Evolutionary conservation across 2,329 filamentous ascomycete genomes (phyloP).

Genomic region (Blastomyces parvus): DNA sequence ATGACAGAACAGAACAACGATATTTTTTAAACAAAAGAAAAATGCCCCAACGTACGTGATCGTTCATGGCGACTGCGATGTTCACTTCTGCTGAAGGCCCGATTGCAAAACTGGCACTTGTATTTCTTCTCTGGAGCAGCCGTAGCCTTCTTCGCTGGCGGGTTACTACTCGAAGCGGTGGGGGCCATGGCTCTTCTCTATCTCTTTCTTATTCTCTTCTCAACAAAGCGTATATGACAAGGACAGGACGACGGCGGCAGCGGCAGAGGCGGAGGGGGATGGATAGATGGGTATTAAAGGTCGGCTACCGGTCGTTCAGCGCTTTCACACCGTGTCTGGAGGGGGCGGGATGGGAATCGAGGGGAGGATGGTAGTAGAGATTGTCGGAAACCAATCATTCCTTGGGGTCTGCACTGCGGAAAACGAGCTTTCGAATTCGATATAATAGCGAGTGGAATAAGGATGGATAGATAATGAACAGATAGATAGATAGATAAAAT

Average conservation of each 20-base stretch:
- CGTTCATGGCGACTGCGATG: slow-evolving; percentile 94
- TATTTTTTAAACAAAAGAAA: slow-evolving; percentile 3
- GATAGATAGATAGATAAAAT: slow-evolving; percentile 11
- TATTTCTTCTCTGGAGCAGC: slow-evolving; percentile 91
- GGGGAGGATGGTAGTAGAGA: slow-evolving; percentile 25
- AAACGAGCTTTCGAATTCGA: slow-evolving; percentile 14
- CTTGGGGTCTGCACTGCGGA: slow-evolving; percentile 23
- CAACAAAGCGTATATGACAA: slow-evolving; percentile 11
- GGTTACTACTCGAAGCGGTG: slow-evolving; percentile 55
- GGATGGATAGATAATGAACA: slow-evolving; percentile 14
- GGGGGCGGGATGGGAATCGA: slow-evolving; percentile 33
- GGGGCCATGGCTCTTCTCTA: slow-evolving; percentile 31
- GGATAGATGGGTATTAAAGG: slow-evolving; percentile 10
- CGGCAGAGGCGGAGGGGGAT: not conserved
- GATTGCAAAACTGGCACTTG: slow-evolving; percentile 97
- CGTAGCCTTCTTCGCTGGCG: slow-evolving; percentile 70
- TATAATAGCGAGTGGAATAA: slow-evolving; percentile 4
- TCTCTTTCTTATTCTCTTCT: not conserved
- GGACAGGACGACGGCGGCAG: not conserved
- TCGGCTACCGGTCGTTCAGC: slow-evolving; percentile 32
- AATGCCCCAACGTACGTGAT: slow-evolving; percentile 66
- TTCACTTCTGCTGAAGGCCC: slow-evolving; percentile 94
- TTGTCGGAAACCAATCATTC: slow-evolving; percentile 35
- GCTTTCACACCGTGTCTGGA: slow-evolving; percentile 36
- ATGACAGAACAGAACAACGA: not conserved